A percentile compares a stretch with the other conserved stretches of the same genome.
phyloP scores from a whole-genome alignment of 179 eudicot genomes.

The Amaranthus tricolor region DNA sequence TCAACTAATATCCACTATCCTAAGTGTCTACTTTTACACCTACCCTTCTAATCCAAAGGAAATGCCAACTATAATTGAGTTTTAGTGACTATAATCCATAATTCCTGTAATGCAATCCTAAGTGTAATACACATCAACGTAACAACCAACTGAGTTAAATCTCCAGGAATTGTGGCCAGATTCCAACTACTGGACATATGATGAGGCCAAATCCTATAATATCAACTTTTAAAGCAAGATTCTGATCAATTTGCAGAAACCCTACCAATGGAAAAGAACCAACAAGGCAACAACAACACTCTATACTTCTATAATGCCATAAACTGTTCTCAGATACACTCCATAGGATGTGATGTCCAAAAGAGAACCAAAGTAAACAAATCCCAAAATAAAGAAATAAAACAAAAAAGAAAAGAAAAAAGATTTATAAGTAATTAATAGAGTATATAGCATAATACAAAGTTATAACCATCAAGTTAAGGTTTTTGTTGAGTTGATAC shows the following conservation, averaged over 20 bases:
- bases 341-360: no score
- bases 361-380: neutral
- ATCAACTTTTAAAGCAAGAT: slow-evolving; percentile 7
- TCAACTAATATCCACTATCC: no score
- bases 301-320: no score
- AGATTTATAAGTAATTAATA: slow-evolving; percentile 1
- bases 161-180: slow-evolving; percentile 7
- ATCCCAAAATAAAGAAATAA: neutral
- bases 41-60: neutral
- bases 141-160: neutral
- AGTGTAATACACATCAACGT: no score
- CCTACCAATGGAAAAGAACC: neutral
- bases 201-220: neutral
- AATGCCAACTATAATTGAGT: no score
- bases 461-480: no score
- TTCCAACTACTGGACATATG: neutral
- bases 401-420: neutral
- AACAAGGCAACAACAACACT: no score
- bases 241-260: neutral
- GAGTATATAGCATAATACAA: no score
- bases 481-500: no score
- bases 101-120: no score
- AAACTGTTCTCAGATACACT: no score
- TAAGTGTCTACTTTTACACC: neutral
- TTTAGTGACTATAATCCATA: neutral